phyloP scores from a whole-genome alignment of 2,329 filamentous ascomycete genomes.

The Tympanopsis confertula region DNA sequence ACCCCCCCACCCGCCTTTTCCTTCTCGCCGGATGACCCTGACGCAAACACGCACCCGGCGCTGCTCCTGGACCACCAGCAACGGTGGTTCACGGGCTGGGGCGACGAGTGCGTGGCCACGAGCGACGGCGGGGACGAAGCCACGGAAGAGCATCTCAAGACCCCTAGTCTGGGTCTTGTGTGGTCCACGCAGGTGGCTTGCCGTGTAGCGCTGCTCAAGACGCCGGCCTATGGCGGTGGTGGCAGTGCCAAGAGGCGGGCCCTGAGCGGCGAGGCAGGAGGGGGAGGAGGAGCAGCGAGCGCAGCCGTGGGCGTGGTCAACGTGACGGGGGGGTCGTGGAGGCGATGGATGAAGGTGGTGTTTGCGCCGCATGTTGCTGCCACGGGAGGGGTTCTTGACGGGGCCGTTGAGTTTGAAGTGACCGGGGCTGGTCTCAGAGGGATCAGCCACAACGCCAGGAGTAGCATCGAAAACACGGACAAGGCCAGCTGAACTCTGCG shows the following conservation, averaged over 20 bases:
- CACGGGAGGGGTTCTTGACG: constrained; percentile 31
- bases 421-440: constrained; percentile 48
- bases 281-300: constrained; percentile 26
- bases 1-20: too few relatives aligned
- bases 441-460: too few relatives aligned
- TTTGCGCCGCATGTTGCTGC: constrained; percentile 68
- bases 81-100: constrained; percentile 92
- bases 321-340: constrained; percentile 51
- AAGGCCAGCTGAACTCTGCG: too few relatives aligned
- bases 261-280: constrained; percentile 21
- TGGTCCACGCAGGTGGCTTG: constrained; percentile 85
- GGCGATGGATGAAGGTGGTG: constrained; percentile 75
- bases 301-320: constrained; percentile 16
- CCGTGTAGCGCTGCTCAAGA: constrained; percentile 70
- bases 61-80: constrained; percentile 80
- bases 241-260: constrained; percentile 5
- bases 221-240: constrained; percentile 35
- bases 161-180: constrained; percentile 73
- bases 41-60: constrained; percentile 25
- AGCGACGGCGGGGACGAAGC: constrained; percentile 9
- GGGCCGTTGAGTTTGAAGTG: constrained; percentile 64
- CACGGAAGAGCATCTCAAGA: constrained; percentile 50
- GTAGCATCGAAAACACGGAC: too few relatives aligned
- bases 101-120: constrained; percentile 34
- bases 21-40: not conserved